phyloP scores from a whole-genome alignment of 495 filamentous ascomycete genomes.

The Achaetomiella virescens region DNA sequence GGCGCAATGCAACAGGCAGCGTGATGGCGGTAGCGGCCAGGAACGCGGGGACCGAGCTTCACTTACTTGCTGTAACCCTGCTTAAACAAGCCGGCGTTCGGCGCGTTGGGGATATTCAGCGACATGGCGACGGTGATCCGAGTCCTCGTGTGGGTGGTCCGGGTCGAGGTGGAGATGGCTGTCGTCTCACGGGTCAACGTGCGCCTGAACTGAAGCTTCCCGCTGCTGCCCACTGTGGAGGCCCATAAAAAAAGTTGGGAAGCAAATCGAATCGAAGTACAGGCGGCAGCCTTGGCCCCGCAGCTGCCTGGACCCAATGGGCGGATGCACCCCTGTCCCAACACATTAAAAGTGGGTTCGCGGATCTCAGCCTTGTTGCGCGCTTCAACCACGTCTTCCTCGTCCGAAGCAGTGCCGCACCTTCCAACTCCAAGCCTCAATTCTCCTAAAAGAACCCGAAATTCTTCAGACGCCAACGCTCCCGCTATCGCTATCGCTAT shows the following conservation, averaged over 20 bases:
- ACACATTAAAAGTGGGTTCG: not conserved
- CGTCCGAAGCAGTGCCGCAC: not conserved
- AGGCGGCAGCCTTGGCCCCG: constrained; percentile 26
- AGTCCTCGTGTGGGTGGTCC: constrained; percentile 6
- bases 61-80: constrained; percentile 90
- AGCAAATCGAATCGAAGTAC: constrained; percentile 18
- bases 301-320: constrained; percentile 1
- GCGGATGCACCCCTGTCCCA: not conserved
- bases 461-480: not conserved
- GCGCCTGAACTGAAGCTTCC: constrained; percentile 13
- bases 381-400: not conserved
- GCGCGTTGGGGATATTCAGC: constrained; percentile 86
- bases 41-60: not conserved
- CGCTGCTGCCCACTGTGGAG: constrained; percentile 18
- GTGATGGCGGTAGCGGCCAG: constrained; percentile 3
- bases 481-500: too few relatives aligned
- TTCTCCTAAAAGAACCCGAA: not conserved
- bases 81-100: constrained; percentile 92
- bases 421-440: not conserved
- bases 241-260: constrained; percentile 34
- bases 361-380: constrained; percentile 22
- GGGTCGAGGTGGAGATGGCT: constrained; percentile 8
- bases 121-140: constrained; percentile 59
- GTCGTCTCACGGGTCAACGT: constrained; percentile 1
- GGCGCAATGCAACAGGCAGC: not conserved